phyloP scores from a whole-genome alignment of 2,329 filamentous ascomycete species.

The Diaporthe batatas region DNA sequence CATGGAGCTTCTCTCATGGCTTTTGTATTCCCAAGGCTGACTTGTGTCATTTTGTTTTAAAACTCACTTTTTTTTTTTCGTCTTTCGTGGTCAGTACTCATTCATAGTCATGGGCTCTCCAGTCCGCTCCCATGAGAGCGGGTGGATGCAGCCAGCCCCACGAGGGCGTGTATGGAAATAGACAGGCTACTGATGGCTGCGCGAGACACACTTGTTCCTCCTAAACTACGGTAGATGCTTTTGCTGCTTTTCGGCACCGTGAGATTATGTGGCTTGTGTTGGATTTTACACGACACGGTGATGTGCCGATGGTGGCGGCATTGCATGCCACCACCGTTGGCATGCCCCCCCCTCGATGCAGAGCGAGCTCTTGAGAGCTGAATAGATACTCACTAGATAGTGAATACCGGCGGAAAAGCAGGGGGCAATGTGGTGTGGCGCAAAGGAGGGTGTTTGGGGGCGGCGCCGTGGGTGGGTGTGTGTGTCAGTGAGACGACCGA shows the following conservation, averaged over 20 bases:
- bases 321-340: not conserved
- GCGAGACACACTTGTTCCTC: not conserved
- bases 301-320: not conserved
- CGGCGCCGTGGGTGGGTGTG: not conserved
- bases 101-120: constrained; percentile 34
- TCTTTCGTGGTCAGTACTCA: constrained; percentile 20
- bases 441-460: not conserved
- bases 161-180: constrained; percentile 14
- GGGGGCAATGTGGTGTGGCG: constrained; percentile 1
- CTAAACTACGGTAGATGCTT: not conserved
- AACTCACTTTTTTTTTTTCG: not conserved
- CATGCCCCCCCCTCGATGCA: not conserved
- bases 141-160: constrained; percentile 27
- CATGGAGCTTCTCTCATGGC: constrained; percentile 35
- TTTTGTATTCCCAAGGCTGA: constrained; percentile 35
- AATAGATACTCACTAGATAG: not conserved
- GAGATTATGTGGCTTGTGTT: not conserved
- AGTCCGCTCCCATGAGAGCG: not conserved
- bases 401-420: not conserved
- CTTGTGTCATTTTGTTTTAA: constrained; percentile 21
- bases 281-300: too few relatives aligned
- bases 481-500: not conserved
- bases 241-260: not conserved
- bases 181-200: constrained; percentile 31
- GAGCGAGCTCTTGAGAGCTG: too few relatives aligned